These are phyloP conservation scores for Claviceps cyperi DNA, from an alignment of 2,329 filamentous ascomycete genomes.

Conservation along the genomic window DNA sequence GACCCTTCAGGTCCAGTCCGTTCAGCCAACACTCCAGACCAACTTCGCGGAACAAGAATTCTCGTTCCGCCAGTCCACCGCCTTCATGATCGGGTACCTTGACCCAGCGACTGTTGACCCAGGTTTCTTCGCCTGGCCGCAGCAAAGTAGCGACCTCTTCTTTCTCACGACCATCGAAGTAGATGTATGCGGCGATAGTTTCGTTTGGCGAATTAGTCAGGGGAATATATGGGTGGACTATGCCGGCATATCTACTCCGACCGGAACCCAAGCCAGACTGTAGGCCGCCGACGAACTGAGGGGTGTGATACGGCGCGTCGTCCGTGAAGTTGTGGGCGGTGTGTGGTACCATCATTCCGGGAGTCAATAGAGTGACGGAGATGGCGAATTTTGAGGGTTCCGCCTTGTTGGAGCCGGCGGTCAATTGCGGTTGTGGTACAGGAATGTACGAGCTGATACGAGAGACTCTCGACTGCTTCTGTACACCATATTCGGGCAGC, in stretches of 20 bases:
- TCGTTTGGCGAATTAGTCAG: conserved; percentile 89
- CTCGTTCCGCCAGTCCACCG: conserved; percentile 84
- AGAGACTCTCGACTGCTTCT: conserved; percentile 80
- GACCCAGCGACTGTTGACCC: conserved; percentile 98
- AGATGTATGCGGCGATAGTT: conserved; percentile 96
- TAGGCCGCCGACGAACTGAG: conserved; percentile 65
- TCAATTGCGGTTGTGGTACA: conserved; percentile 72
- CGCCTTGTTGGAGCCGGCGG: conserved; percentile 49
- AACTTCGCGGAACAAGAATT: conserved; percentile 94
- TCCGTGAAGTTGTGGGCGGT: conserved; percentile 70
- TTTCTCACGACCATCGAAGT: conserved; percentile 89
- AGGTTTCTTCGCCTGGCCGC: conserved; percentile 88
- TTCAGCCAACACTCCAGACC: conserved; percentile 94
- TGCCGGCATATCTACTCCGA: conserved; percentile 31
- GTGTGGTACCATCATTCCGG: conserved; percentile 79
- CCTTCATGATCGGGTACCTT: conserved; percentile 83
- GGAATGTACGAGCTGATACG: conserved; percentile 96
- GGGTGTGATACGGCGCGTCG: conserved; percentile 64
- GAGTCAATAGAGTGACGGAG: conserved; percentile 87
- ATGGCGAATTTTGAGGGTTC: conserved; percentile 96
- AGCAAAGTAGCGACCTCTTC: conserved; percentile 94
- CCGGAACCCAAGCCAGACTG: conserved; percentile 35
- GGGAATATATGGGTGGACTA: conserved; percentile 76
- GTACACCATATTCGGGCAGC: conserved; percentile 83
- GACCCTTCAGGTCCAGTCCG: conserved; percentile 84